Evolutionary conservation across 805 yeast genomes (phyloP).

Genomic region (Candida ulmi): DNA sequence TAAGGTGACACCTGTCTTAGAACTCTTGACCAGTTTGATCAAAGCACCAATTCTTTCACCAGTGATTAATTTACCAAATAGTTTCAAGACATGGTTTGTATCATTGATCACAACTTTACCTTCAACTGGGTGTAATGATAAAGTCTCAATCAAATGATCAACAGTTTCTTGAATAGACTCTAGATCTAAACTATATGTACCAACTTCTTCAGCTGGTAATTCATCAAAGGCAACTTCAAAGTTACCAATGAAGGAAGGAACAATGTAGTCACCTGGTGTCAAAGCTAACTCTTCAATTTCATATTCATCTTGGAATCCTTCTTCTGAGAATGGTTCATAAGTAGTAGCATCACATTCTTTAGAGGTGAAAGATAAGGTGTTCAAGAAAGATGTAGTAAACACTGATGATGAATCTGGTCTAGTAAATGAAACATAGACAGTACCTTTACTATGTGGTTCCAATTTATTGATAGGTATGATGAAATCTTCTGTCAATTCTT

Average conservation of each 20-base stretch:
- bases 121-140: slow-evolving; percentile 70
- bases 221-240: slow-evolving; percentile 73
- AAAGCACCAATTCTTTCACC: slow-evolving; percentile 40
- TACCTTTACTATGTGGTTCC: slow-evolving; percentile 64
- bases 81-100: slow-evolving; percentile 63
- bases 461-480: slow-evolving; percentile 69
- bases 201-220: slow-evolving; percentile 53
- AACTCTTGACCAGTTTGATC: slow-evolving; percentile 36
- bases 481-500: slow-evolving; percentile 55
- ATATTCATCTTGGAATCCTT: slow-evolving; percentile 90
- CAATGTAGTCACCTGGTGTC: slow-evolving; percentile 74
- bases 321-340: slow-evolving; percentile 57
- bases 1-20: slow-evolving; percentile 39
- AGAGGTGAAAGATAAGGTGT: slow-evolving; percentile 66
- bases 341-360: slow-evolving; percentile 76
- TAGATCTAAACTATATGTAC: slow-evolving; percentile 58
- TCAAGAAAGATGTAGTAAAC: slow-evolving; percentile 49
- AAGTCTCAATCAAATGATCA: slow-evolving; percentile 41
- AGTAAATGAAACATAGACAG: slow-evolving; percentile 71
- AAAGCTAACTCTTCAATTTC: slow-evolving; percentile 77
- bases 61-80: slow-evolving; percentile 64
- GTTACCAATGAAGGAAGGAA: slow-evolving; percentile 72
- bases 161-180: slow-evolving; percentile 51
- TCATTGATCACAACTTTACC: slow-evolving; percentile 50
- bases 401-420: slow-evolving; percentile 46